Evolutionary conservation across 129 eudicot species (phyloP).

Genomic region (Apium graveolens): DNA sequence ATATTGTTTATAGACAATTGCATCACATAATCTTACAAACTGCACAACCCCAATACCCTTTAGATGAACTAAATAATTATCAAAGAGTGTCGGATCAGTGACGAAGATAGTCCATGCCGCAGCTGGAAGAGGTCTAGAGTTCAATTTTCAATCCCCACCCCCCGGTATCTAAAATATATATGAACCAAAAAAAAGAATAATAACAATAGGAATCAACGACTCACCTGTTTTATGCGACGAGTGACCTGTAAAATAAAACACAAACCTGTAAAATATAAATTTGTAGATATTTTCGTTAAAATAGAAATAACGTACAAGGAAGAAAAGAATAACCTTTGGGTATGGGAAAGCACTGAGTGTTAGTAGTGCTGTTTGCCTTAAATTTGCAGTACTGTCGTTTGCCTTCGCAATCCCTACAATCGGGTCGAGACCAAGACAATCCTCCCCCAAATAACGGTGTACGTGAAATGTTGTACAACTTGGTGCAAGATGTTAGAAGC

Average conservation of each 20-base stretch:
- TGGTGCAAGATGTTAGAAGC: neutral
- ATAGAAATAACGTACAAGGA: neutral
- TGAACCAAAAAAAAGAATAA: no score
- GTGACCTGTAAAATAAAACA: neutral
- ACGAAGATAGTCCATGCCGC: no score
- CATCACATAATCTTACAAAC: no score
- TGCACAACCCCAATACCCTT: no score
- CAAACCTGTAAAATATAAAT: neutral
- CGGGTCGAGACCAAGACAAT: neutral
- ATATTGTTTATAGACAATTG: neutral
- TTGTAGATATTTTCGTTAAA: neutral
- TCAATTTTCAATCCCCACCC: neutral
- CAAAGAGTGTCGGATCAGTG: neutral
- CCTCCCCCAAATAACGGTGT: neutral
- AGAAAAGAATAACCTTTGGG: neutral
- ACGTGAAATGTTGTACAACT: neutral
- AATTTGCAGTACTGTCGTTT: conserved; percentile 5
- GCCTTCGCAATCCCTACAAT: conserved; percentile 3
- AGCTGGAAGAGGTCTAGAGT: neutral
- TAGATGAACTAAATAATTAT: neutral
- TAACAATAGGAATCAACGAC: neutral
- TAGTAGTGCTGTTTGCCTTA: neutral
- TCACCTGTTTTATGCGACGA: neutral
- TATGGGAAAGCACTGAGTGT: neutral
- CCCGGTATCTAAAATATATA: neutral